Evolutionary conservation across 768 basidiomycete genomes (phyloP).

Genomic region (Mycena belliarum): DNA sequence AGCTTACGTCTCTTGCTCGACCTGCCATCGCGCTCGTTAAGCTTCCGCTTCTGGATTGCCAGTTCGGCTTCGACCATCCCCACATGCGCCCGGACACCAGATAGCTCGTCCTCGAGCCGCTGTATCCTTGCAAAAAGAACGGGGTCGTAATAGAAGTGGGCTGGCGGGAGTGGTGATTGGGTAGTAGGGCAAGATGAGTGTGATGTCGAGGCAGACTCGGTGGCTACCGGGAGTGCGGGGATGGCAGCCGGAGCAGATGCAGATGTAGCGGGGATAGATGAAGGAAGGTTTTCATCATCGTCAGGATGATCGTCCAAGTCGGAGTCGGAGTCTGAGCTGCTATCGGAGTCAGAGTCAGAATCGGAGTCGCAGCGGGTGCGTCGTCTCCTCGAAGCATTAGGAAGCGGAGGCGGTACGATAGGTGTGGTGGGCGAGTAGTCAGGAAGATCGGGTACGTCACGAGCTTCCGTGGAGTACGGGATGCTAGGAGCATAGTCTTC

Average conservation of each 20-base stretch:
- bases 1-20: neutral
- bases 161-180: neutral
- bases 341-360: neutral
- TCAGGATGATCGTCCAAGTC: neutral
- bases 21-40: neutral
- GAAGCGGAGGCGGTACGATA: neutral
- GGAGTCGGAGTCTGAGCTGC: neutral
- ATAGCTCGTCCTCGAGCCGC: neutral
- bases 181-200: too few relatives aligned
- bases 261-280: too few relatives aligned
- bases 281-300: too few relatives aligned
- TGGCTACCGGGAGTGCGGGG: neutral
- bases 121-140: neutral
- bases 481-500: slow-evolving; percentile 27
- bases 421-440: neutral
- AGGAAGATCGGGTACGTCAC: neutral
- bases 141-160: neutral
- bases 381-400: too few relatives aligned
- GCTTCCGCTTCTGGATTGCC: neutral
- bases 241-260: neutral
- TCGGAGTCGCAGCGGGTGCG: too few relatives aligned
- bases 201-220: neutral
- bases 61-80: neutral
- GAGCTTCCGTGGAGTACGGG: neutral
- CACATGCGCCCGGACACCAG: neutral